phyloP scores from a whole-genome alignment of 1,139 yeast genomes.

The Yamadazyma triangularis region DNA sequence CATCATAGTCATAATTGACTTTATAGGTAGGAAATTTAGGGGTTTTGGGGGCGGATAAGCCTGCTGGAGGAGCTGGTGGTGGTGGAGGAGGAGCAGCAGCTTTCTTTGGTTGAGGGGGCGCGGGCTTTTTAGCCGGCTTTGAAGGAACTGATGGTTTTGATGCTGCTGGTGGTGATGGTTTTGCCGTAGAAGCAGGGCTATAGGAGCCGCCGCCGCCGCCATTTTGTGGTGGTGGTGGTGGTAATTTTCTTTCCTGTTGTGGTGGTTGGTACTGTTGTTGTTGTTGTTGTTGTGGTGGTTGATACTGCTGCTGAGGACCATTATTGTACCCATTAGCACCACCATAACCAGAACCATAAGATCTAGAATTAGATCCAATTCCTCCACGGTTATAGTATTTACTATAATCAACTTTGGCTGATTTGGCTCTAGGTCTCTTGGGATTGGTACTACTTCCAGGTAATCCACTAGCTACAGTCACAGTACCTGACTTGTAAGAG shows the following conservation, averaged over 20 bases:
- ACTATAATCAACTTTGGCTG: conserved; percentile 39
- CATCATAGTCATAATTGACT: conserved; percentile 87
- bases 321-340: conserved; percentile 1
- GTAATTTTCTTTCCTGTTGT: background rate
- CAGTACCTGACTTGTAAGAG: conserved; percentile 81
- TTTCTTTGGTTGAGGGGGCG: conserved; percentile 43
- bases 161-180: conserved; percentile 8
- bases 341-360: no score
- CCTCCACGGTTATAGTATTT: conserved; percentile 40
- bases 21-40: conserved; percentile 76
- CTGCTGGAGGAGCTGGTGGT: conserved; percentile 57
- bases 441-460: conserved; percentile 70
- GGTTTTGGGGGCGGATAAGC: conserved; percentile 48
- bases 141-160: conserved; percentile 11
- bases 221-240: conserved; percentile 6
- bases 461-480: conserved; percentile 74
- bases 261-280: no score
- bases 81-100: conserved; percentile 19
- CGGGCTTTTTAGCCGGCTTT: conserved; percentile 25
- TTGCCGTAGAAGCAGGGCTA: conserved; percentile 3
- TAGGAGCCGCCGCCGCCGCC: no score
- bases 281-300: conserved; percentile 8
- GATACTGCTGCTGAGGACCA: conserved; percentile 9
- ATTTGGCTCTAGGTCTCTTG: conserved; percentile 57
- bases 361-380: conserved; percentile 6